A percentile compares a stretch with the other conserved stretches of the same genome.
These are phyloP conservation scores for Plasmopara viticola DNA, from an alignment of 352 stramenopile genomes.

Conservation along the genomic window DNA sequence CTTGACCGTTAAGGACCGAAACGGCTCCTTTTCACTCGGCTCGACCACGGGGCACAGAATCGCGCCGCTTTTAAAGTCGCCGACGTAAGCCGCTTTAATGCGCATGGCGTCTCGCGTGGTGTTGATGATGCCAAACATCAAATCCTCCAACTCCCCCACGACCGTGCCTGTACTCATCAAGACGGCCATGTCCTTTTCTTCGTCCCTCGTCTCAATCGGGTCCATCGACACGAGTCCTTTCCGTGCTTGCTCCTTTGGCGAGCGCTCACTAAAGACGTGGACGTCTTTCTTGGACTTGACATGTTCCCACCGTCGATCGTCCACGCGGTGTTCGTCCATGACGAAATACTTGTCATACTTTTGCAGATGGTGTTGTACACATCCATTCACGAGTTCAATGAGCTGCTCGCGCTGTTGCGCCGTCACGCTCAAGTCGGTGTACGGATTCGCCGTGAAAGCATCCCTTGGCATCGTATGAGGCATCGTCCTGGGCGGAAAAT, in stretches of 20 bases:
- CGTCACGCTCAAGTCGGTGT: constrained; percentile 20
- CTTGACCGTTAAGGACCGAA: constrained; percentile 13
- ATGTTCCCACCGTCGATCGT: constrained; percentile 34
- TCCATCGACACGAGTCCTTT: constrained; percentile 2
- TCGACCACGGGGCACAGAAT: constrained; percentile 12
- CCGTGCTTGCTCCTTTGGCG: constrained; percentile 7
- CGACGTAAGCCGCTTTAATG: constrained; percentile 14
- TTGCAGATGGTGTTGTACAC: constrained; percentile 26
- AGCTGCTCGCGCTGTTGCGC: constrained; percentile 18
- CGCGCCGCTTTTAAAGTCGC: constrained; percentile 5
- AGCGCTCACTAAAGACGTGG: constrained; percentile 35
- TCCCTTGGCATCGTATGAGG: constrained; percentile 17
- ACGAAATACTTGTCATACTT: constrained; percentile 40
- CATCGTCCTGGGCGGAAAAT: neutral
- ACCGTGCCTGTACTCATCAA: constrained; percentile 13
- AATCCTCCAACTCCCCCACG: constrained; percentile 10
- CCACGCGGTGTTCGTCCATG: constrained; percentile 20
- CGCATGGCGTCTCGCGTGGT: constrained; percentile 13
- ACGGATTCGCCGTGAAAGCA: constrained; percentile 22
- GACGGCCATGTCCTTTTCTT: constrained; percentile 12
- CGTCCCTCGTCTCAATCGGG: constrained; percentile 1
- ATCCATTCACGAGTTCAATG: constrained; percentile 23
- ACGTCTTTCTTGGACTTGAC: constrained; percentile 36
- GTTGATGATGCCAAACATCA: constrained; percentile 19
- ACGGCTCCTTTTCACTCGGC: constrained; percentile 15